Base-by-base conservation (phyloP, 2,329 filamentous ascomycete genomes). In the Penicillium fuscoglaucum region DNA sequence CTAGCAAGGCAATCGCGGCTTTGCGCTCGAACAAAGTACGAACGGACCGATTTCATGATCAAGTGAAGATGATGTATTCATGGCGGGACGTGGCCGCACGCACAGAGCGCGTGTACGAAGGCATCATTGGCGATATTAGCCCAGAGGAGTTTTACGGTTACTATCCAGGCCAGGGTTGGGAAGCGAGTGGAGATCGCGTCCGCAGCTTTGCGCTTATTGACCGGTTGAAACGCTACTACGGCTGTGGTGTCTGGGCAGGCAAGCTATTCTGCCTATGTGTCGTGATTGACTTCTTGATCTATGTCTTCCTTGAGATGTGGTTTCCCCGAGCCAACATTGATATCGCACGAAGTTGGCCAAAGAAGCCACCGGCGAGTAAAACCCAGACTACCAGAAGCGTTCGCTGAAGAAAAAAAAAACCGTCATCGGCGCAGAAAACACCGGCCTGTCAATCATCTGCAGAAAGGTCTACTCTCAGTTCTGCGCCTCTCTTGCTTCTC, bases 41-140 rank as follows among this genome's bases (percentile, higher is more conserved):
- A 62, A 96, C 95, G 0, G 93, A 98, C 73, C 86, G 89, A 43
- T 99, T 99, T 71, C 95, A 99, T 73, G 93, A 96, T 65, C 90
- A 98, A 75, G 95, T 99, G 62, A 92, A 93, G 75, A 90, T 90
- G 79, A 98, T 98, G 95, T 99, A 99, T 78, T 96, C 91, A 1
- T 99, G 95, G 95, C 90, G 90, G 29, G 93, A 99, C 73, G 93
- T 99, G 29, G 95, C 95, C 15, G 85, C 90, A 67, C 89, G 95
- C 55, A 98, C 95, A 0, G 95, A 99, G 77, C 85, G 93, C 31
- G 95, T 99, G 0, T 99, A 99, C 75, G 87, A 96, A 72, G 91
- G 95, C 48, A 96, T 99, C 66, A 91, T 87, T 2, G 93, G 92
- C 8, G 87, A 87, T n/a, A 87, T 96, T 53, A 87, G 85, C 63